Conservation (phyloP, 768 basidiomycete species). For the Tulasnella calospora region DNA sequence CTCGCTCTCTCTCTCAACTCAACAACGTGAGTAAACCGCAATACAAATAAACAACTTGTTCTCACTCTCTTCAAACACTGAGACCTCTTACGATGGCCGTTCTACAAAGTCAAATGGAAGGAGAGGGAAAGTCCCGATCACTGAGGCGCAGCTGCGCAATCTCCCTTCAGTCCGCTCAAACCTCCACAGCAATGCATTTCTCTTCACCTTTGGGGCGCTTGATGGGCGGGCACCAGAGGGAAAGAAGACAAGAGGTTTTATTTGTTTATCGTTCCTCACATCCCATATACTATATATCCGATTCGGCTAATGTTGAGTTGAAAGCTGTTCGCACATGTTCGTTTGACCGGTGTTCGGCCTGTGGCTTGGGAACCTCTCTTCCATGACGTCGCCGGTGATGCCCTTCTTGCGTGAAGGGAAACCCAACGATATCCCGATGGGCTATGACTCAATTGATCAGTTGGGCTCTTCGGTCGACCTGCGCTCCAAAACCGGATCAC, state of each 20-base stretch:
- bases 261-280: neutral
- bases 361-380: neutral
- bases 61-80: neutral
- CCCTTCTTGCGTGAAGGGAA: neutral
- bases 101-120: no score
- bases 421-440: neutral
- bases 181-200: neutral
- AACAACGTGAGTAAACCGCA: neutral
- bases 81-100: no score
- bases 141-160: no score
- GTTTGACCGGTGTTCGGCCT: neutral
- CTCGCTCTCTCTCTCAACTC: no score
- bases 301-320: neutral
- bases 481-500: neutral
- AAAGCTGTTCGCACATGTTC: neutral
- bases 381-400: neutral
- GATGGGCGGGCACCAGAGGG: no score
- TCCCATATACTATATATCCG: neutral
- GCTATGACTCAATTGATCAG: neutral
- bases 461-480: neutral
- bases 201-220: neutral
- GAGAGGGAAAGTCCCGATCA: no score
- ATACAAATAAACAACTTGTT: neutral
- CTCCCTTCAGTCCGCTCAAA: no score
- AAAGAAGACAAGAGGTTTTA: neutral